Percentiles rank a stretch among this genome's conserved stretches.
These are phyloP conservation scores for Boletus barrowsii DNA, from an alignment of 768 basidiomycete species.

Conservation along the genomic window DNA sequence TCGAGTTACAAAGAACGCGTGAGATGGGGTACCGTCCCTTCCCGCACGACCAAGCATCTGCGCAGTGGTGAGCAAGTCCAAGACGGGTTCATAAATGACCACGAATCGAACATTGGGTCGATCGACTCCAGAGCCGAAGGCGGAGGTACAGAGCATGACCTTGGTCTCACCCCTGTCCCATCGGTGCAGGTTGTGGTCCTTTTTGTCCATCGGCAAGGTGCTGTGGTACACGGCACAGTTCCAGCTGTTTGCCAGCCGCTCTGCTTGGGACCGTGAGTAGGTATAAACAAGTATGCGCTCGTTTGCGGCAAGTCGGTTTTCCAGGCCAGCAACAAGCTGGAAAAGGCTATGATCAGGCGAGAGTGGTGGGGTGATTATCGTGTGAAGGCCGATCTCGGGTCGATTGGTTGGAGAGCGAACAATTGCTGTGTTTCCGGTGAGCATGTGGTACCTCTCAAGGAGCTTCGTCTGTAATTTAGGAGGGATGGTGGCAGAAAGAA, in stretches of 20 bases:
- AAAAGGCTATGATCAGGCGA: neutral
- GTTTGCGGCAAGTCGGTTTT: neutral
- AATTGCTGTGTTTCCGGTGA: no score
- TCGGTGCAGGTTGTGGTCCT: neutral
- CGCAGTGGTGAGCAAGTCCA: neutral
- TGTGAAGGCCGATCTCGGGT: neutral
- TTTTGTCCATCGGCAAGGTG: neutral
- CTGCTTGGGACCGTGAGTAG: neutral
- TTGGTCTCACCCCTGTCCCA: neutral
- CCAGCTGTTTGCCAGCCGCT: neutral
- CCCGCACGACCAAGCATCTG: no score
- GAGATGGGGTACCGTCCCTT: no score
- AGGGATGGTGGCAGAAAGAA: neutral
- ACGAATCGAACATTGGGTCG: no score
- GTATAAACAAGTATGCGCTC: neutral
- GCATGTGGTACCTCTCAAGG: neutral
- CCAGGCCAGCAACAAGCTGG: neutral
- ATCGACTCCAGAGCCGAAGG: neutral
- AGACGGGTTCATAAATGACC: neutral
- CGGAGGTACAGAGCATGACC: neutral
- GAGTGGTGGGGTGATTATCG: neutral
- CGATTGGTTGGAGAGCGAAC: neutral
- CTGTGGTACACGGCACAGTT: neutral
- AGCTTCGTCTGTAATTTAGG: neutral
- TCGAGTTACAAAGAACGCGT: no score